Percentiles rank a stretch among this genome's conserved stretches.
phyloP scores from a whole-genome alignment of 768 basidiomycete genomes.

The Strobilomyces confusus region DNA sequence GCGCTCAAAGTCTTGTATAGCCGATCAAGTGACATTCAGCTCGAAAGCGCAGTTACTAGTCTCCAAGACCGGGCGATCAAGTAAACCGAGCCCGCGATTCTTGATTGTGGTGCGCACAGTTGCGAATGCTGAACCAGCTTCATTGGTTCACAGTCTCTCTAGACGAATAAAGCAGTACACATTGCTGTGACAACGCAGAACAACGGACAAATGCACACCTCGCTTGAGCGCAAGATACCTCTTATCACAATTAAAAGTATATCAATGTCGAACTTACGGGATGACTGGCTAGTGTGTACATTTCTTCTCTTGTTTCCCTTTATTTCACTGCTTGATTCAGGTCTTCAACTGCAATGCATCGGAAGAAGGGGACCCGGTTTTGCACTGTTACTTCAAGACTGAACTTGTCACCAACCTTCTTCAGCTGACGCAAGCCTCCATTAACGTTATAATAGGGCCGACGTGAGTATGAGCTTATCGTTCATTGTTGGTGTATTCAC shows the following conservation, averaged over 20 bases:
- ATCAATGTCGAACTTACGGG: conserved; percentile 81
- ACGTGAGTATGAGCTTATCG: conserved; percentile 49
- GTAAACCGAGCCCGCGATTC: conserved; percentile 88
- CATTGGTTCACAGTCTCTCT: background rate
- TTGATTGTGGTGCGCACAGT: conserved; percentile 70
- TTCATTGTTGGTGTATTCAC: conserved; percentile 9
- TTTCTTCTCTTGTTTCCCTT: background rate
- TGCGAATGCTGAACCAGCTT: background rate
- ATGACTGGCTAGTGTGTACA: conserved; percentile 86
- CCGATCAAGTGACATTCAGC: conserved; percentile 82
- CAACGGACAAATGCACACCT: conserved; percentile 54
- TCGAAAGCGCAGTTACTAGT: conserved; percentile 77
- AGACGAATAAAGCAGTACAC: conserved; percentile 70
- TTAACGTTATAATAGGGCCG: conserved; percentile 70
- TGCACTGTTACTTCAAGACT: conserved; percentile 94
- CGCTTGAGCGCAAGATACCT: conserved; percentile 84
- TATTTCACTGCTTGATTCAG: conserved; percentile 38
- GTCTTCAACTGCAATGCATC: conserved; percentile 70
- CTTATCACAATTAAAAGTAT: conserved; percentile 85
- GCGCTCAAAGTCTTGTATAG: conserved; percentile 31
- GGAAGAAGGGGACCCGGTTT: conserved; percentile 93
- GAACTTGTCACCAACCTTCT: conserved; percentile 83
- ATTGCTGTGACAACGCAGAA: conserved; percentile 61
- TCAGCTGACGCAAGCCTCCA: conserved; percentile 72
- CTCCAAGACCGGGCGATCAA: conserved; percentile 81